These are phyloP conservation scores for Solanum sejunctum DNA, from an alignment of 257 asterid species.

Conservation along the genomic window DNA sequence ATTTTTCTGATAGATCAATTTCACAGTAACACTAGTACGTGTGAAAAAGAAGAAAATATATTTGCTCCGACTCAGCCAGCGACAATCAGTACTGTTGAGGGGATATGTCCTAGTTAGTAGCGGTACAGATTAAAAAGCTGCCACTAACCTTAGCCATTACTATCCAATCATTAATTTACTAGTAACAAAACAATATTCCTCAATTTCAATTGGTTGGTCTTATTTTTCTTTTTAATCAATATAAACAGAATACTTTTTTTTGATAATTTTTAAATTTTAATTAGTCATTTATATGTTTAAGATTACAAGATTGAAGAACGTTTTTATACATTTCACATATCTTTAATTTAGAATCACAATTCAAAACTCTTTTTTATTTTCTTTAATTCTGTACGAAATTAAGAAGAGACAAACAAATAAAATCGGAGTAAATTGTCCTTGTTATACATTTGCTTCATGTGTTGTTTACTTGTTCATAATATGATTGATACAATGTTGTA, in stretches of 20 bases:
- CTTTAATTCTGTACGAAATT: not conserved
- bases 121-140: not conserved
- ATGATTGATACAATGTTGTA: not conserved
- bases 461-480: not conserved
- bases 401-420: not conserved
- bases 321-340: no score
- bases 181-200: not conserved
- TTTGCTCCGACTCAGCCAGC: not conserved
- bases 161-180: not conserved
- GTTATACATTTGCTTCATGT: not conserved
- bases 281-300: no score
- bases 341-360: no score
- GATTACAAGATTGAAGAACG: no score
- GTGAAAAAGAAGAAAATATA: not conserved
- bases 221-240: no score
- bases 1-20: not conserved
- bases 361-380: no score
- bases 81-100: not conserved
- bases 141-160: not conserved
- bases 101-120: not conserved
- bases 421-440: not conserved
- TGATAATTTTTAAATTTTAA: no score
- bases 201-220: not conserved
- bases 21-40: not conserved
- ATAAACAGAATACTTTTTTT: no score